Conservation (phyloP, 2,329 filamentous ascomycete genomes). For the Colletotrichum melonis region DNA sequence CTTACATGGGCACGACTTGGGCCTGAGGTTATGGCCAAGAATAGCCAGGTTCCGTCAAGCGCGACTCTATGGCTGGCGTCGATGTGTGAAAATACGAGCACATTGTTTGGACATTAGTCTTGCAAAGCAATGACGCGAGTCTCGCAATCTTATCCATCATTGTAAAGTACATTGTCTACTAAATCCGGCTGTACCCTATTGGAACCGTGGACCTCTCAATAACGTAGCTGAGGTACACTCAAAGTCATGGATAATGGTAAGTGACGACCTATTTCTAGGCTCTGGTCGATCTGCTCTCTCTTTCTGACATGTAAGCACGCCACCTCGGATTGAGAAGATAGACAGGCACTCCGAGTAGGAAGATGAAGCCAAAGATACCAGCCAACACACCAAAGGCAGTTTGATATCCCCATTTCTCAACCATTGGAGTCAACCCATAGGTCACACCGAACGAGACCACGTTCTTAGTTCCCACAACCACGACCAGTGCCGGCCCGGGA, state of each 20-base stretch:
- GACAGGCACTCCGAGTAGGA: conserved; percentile 38
- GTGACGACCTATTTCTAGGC: neutral
- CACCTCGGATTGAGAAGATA: conserved; percentile 38
- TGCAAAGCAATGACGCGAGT: neutral
- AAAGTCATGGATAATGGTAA: neutral
- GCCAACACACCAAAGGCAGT: conserved; percentile 38
- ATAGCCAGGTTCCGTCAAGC: too few species aligned
- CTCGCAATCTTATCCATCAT: neutral
- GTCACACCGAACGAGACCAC: conserved; percentile 46
- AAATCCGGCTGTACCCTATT: neutral
- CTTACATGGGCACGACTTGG: too few species aligned
- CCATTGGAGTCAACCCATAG: conserved; percentile 46
- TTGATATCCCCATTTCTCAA: conserved; percentile 36
- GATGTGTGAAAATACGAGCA: neutral
- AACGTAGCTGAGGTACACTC: neutral
- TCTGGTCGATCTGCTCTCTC: neutral
- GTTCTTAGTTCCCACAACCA: conserved; percentile 47
- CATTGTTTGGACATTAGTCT: neutral
- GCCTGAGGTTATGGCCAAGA: too few species aligned
- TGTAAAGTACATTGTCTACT: neutral
- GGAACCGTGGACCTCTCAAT: neutral
- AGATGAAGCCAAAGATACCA: conserved; percentile 37
- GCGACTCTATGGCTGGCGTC: neutral
- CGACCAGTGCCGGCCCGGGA: conserved; percentile 46
- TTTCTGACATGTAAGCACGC: conserved; percentile 19